phyloP scores from a whole-genome alignment of 2,329 filamentous ascomycete species.

The Dactylellina drechsleri region DNA sequence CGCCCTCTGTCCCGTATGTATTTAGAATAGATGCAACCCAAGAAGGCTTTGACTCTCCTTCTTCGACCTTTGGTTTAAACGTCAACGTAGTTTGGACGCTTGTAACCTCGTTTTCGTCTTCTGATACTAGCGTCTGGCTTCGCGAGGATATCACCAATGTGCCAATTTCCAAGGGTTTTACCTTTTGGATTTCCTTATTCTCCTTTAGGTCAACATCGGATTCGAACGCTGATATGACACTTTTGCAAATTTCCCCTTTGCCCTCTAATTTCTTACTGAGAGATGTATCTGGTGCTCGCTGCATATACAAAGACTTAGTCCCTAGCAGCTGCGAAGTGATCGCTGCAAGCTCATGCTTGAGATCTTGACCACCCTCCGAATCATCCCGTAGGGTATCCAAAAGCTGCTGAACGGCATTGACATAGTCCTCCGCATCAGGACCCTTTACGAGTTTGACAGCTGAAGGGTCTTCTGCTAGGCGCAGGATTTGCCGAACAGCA shows the following conservation, averaged over 20 bases:
- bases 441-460: conserved; percentile 20
- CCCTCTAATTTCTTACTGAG: conserved; percentile 4
- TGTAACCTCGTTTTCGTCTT: conserved; percentile 18
- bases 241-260: not conserved
- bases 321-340: conserved; percentile 24
- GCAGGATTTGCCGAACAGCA: conserved; percentile 15
- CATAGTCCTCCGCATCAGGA: conserved; percentile 35
- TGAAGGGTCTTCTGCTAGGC: conserved; percentile 21
- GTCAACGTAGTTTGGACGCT: conserved; percentile 13
- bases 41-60: conserved; percentile 20
- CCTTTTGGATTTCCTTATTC: conserved; percentile 6
- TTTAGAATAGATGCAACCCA: conserved; percentile 9
- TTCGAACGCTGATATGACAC: not conserved
- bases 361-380: conserved; percentile 12
- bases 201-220: not conserved
- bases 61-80: conserved; percentile 12
- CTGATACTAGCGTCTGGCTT: conserved; percentile 3
- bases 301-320: conserved; percentile 23
- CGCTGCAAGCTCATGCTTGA: conserved; percentile 24
- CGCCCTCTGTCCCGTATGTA: conserved; percentile 17
- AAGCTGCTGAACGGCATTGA: conserved; percentile 26
- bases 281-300: conserved; percentile 19
- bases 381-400: conserved; percentile 31
- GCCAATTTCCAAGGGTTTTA: conserved; percentile 10
- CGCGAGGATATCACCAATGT: conserved; percentile 25